phyloP scores from a whole-genome alignment of 768 basidiomycete species.

The Boletus rubropictus region DNA sequence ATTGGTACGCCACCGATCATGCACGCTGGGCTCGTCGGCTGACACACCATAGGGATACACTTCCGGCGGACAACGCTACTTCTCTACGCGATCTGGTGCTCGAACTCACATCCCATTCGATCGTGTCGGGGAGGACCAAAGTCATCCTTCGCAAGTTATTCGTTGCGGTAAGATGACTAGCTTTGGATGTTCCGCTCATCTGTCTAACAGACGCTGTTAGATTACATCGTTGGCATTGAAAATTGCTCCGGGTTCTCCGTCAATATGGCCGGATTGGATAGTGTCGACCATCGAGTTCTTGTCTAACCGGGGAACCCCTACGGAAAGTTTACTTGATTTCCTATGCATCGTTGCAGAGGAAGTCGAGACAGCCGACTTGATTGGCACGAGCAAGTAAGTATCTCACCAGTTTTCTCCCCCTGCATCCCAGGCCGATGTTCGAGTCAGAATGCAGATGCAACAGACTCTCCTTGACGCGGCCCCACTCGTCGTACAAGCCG shows the following conservation, averaged over 20 bases:
- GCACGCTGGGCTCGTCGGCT: not conserved
- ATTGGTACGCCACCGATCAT: conserved; percentile 56
- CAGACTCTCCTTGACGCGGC: conserved; percentile 63
- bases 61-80: conserved; percentile 56
- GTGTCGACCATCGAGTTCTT: conserved; percentile 56
- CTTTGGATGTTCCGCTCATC: not conserved
- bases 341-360: conserved; percentile 84
- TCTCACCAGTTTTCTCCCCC: conserved; percentile 7
- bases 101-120: conserved; percentile 61
- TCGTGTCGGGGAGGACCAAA: conserved; percentile 52
- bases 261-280: conserved; percentile 75
- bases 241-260: conserved; percentile 52
- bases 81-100: conserved; percentile 63
- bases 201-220: conserved; percentile 30
- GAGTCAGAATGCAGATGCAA: conserved; percentile 52
- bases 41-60: conserved; percentile 53
- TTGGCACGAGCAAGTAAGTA: conserved; percentile 65
- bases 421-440: conserved; percentile 6
- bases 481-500: conserved; percentile 64
- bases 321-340: conserved; percentile 65
- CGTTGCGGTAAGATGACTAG: conserved; percentile 55
- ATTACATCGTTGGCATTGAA: conserved; percentile 68
- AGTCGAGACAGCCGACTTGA: conserved; percentile 65
- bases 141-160: conserved; percentile 83
- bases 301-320: conserved; percentile 50